Percentiles rank a stretch among this genome's conserved stretches.
phyloP scores from a whole-genome alignment of 2,329 filamentous ascomycete species.

The Fusarium sp. region DNA sequence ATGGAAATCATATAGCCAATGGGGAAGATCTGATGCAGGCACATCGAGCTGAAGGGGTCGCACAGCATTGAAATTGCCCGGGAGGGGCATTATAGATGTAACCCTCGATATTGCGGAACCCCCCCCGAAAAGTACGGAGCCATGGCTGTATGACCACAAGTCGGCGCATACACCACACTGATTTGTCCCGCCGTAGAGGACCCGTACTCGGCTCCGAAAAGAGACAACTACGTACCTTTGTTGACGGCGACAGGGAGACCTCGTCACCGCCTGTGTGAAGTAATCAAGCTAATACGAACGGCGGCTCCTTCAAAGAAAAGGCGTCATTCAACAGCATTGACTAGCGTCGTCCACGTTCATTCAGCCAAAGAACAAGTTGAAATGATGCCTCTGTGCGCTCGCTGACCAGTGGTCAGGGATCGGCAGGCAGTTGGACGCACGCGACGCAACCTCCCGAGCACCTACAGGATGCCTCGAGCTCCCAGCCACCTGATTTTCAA shows the following conservation, averaged over 20 bases:
- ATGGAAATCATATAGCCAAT: neutral
- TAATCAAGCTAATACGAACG: neutral
- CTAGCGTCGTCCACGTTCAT: neutral
- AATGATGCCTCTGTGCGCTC: neutral
- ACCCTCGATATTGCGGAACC: neutral
- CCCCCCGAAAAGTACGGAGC: neutral
- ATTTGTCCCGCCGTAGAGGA: neutral
- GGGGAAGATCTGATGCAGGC: neutral
- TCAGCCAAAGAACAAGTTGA: neutral
- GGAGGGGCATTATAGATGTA: neutral
- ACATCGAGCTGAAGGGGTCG: neutral
- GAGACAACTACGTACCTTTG: neutral
- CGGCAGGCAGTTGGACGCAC: neutral
- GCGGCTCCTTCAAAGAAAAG: neutral
- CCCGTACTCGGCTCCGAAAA: neutral
- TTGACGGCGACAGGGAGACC: neutral
- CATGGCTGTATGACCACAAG: neutral
- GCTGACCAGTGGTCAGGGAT: conserved; percentile 1
- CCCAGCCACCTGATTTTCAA: conserved; percentile 17
- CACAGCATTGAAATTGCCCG: neutral
- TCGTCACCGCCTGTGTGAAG: neutral
- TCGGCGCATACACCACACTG: neutral
- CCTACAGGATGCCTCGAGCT: neutral
- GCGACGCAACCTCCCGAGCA: neutral
- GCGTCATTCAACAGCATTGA: neutral